Evolutionary conservation across 371 early-diverging fungal species (phyloP), one percentile per base, ranked within the genome.

Genomic region (Actinomucor elegans): DNA sequence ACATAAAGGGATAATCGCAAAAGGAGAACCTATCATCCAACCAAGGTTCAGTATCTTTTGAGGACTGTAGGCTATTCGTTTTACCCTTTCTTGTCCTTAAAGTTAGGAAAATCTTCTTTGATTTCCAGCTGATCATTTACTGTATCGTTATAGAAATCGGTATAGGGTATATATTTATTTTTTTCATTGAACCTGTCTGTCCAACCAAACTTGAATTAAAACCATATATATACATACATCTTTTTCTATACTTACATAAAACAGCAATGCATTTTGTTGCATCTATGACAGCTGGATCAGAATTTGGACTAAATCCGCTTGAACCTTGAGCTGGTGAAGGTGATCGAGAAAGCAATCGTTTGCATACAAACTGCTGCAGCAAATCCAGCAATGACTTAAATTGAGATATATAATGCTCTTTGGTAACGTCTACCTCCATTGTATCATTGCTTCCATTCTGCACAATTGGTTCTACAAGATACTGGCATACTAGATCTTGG

Each of bases 41-140:
- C n/a, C 15, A 18, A 28, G 12, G 26, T 41, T 41, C 29, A 48
- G 31, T 43, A 44, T 12, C 4, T 3, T 8, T n/a, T 21, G 12
- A 9, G 6, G 9, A 5, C 5, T 14, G 8, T 18, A 12, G 31
- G n/a, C 0, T 6, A 26, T 24, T 14, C n/a, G 4, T 14, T 12
- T 36, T 78, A 74, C 81, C 82, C 82, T 38, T 88, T 85, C 38
- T 80, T 83, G 33, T 81, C 71, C 54, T 89, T 88, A 55, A 81
- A 91, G 33, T 80, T 81, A 5, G 91, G 89, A 47, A 86, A 90
- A 49, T 93, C 93, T 35, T 91, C 91, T 53, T 90, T 90, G 43
- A 91, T 85, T 33, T 90, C 90, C n/a, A 91, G 58, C 8, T 74
- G 67, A 28, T 86, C 91, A 55, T 91, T 90, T 15, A 93, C 75